phyloP scores from a whole-genome alignment of 2,329 filamentous ascomycete species.

The Sclerotinia nivalis region DNA sequence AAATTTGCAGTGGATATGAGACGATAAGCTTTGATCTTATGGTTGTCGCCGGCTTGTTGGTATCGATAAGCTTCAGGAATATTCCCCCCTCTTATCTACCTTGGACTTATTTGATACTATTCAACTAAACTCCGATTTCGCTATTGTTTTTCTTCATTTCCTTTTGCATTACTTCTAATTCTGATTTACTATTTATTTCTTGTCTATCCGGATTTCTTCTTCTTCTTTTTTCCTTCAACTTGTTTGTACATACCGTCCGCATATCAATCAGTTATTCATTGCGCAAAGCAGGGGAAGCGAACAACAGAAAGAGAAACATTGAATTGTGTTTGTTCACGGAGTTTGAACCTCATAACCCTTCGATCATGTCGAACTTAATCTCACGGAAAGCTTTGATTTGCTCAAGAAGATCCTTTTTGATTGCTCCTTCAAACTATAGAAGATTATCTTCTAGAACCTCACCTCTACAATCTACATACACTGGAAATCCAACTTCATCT shows the following conservation, averaged over 20 bases:
- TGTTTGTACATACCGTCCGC: neutral
- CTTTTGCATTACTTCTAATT: neutral
- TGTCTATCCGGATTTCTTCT: neutral
- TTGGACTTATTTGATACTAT: neutral
- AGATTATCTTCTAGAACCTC: constrained; percentile 34
- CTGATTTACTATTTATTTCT: constrained; percentile 9
- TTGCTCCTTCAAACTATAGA: constrained; percentile 23
- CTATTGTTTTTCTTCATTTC: neutral
- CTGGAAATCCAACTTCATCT: constrained; percentile 25
- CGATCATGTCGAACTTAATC: constrained; percentile 5
- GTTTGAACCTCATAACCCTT: neutral
- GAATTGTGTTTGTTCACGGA: neutral
- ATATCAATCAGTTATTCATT: neutral
- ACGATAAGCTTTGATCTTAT: constrained; percentile 2
- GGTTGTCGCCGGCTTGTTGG: constrained; percentile 10
- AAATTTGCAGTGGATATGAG: neutral
- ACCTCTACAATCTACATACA: constrained; percentile 26
- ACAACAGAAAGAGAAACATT: neutral
- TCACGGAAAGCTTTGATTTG: constrained; percentile 5
- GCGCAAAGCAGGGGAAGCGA: neutral
- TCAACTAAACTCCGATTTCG: neutral
- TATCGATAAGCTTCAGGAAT: constrained; percentile 14
- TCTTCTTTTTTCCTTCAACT: neutral
- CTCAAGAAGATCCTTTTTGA: neutral
- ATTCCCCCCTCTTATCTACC: neutral